Conservation (phyloP, 805 yeast genomes). For the Brettanomyces custersianus region DNA sequence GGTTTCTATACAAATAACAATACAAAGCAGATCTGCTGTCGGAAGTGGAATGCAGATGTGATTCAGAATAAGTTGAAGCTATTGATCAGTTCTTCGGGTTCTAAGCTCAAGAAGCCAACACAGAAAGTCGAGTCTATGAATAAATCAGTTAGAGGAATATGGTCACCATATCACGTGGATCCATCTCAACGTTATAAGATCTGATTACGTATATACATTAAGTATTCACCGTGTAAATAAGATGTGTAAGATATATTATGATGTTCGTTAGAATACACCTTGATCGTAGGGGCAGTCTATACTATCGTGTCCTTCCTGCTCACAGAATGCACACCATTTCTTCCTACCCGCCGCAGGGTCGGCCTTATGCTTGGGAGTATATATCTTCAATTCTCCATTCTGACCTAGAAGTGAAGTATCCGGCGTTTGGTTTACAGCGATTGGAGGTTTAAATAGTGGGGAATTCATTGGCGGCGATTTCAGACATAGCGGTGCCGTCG, state of each 20-base stretch:
- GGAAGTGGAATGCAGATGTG: constrained; percentile 55
- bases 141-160: constrained; percentile 84
- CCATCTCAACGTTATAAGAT: constrained; percentile 39
- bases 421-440: too few relatives aligned
- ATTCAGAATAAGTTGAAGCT: constrained; percentile 58
- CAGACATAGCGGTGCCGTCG: too few relatives aligned
- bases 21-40: constrained; percentile 50
- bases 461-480: too few relatives aligned
- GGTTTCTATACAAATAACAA: constrained; percentile 43
- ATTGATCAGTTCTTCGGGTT: constrained; percentile 63
- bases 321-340: constrained; percentile 92
- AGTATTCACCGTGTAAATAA: neutral
- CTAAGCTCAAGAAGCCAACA: constrained; percentile 47
- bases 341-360: constrained; percentile 71
- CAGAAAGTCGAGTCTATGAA: constrained; percentile 77
- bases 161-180: constrained; percentile 90
- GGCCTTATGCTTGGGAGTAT: constrained; percentile 34
- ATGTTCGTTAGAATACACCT: constrained; percentile 24
- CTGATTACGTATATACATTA: constrained; percentile 13
- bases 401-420: neutral
- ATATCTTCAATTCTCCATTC: constrained; percentile 24
- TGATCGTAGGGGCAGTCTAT: constrained; percentile 81
- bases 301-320: constrained; percentile 80
- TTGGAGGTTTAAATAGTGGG: too few relatives aligned
- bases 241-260: neutral